Conservation (phyloP, 2,329 filamentous ascomycete species). For the Didymella pinodella region DNA sequence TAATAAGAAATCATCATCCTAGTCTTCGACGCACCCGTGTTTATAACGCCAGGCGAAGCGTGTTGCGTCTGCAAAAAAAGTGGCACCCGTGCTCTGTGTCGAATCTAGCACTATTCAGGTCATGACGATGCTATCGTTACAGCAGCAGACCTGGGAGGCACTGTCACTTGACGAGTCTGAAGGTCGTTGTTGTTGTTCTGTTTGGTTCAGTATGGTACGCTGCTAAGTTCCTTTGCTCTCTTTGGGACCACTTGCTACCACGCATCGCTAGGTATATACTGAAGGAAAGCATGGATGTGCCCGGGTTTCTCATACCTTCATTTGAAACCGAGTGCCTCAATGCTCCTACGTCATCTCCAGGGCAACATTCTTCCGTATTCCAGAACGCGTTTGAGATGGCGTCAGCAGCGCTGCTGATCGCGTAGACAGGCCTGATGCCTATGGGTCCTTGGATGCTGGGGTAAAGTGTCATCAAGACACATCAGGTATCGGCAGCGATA, state of each 20-base stretch:
- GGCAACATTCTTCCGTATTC: constrained; percentile 34
- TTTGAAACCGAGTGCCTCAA: constrained; percentile 13
- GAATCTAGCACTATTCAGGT: background rate
- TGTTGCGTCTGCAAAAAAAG: background rate
- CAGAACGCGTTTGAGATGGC: constrained; percentile 36
- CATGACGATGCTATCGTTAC: background rate
- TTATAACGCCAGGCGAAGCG: background rate
- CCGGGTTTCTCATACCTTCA: background rate
- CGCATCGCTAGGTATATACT: constrained; percentile 20
- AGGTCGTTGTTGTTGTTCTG: background rate
- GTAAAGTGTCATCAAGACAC: background rate
- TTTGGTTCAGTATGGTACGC: constrained; percentile 20
- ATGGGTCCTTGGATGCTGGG: background rate
- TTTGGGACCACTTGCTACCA: constrained; percentile 33
- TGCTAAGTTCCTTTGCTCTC: constrained; percentile 27
- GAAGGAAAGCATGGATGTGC: constrained; percentile 20
- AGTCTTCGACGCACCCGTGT: background rate
- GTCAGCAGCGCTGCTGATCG: constrained; percentile 31
- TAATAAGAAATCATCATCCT: background rate
- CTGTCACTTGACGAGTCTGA: background rate
- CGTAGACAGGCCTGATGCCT: constrained; percentile 21
- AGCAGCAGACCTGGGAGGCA: background rate
- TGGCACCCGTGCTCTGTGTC: background rate
- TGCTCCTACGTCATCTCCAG: constrained; percentile 14
- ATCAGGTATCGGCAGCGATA: constrained; percentile 1